Conservation (phyloP, 345 rosid species). For the Acer saccharum region DNA sequence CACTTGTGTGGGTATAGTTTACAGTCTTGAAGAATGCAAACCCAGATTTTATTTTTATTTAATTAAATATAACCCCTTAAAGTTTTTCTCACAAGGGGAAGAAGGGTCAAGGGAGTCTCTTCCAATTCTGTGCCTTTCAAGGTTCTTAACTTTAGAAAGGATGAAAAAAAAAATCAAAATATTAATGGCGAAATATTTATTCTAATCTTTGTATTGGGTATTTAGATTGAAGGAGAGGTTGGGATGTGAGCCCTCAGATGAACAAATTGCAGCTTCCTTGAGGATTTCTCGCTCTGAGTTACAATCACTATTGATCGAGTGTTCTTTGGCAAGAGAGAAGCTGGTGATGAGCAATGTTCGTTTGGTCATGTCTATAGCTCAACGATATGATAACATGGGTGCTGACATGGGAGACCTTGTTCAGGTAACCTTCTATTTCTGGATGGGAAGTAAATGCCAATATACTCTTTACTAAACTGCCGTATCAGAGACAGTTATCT, state of each 20-base stretch:
- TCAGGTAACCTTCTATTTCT: slow-evolving; percentile 57
- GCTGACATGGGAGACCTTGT: slow-evolving; percentile 96
- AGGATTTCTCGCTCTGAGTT: slow-evolving; percentile 74
- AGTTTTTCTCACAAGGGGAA: too few relatives aligned
- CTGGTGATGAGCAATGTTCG: slow-evolving; percentile 98
- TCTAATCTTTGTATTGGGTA: slow-evolving; percentile 23
- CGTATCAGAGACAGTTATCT: background rate
- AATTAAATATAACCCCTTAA: too few relatives aligned
- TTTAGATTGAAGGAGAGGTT: slow-evolving; percentile 74
- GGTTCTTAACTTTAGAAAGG: background rate
- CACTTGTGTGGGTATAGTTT: background rate
- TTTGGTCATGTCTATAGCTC: slow-evolving; percentile 93
- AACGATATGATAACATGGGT: slow-evolving; percentile 85
- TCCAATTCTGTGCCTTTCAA: background rate
- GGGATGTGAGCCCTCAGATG: slow-evolving; percentile 89
- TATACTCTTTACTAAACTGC: background rate
- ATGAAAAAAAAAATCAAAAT: background rate
- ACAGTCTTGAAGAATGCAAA: background rate
- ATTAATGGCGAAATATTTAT: background rate
- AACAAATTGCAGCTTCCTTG: slow-evolving; percentile 79
- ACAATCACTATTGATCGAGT: slow-evolving; percentile 65
- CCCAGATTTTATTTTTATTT: background rate
- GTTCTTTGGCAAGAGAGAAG: slow-evolving; percentile 85
- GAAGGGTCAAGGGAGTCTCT: too few relatives aligned
- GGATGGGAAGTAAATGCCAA: background rate